Evolutionary conservation across 1,284 basidiomycete genomes (phyloP).

Genomic region (Cystodermella granulosa): DNA sequence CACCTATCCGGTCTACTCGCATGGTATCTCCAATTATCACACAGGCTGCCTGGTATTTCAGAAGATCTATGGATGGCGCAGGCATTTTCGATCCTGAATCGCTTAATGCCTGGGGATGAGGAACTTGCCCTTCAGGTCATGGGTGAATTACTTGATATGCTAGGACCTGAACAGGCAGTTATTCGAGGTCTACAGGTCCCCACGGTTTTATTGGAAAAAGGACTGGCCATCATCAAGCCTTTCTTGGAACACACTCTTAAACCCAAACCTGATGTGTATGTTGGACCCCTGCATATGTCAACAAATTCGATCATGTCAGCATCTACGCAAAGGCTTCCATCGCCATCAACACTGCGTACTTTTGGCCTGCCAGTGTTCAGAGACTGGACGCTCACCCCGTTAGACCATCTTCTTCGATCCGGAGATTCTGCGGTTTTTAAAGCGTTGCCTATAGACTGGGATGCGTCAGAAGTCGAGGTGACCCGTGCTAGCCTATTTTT

Average conservation of each 20-base stretch:
- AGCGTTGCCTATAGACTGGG: slow-evolving; percentile 68
- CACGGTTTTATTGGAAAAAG: slow-evolving; percentile 47
- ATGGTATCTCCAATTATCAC: slow-evolving; percentile 55
- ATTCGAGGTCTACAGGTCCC: slow-evolving; percentile 38
- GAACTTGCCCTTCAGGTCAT: slow-evolving; percentile 42
- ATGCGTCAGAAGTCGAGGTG: slow-evolving; percentile 75
- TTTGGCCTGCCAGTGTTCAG: slow-evolving; percentile 59
- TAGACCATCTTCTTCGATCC: slow-evolving; percentile 80
- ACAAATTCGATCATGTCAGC: slow-evolving; percentile 50
- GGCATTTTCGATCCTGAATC: slow-evolving; percentile 50
- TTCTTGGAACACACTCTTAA: slow-evolving; percentile 52
- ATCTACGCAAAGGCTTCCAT: slow-evolving; percentile 54
- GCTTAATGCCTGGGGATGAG: slow-evolving; percentile 66
- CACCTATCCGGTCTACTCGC: slow-evolving; percentile 51
- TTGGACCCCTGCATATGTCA: slow-evolving; percentile 48
- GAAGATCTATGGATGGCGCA: slow-evolving; percentile 62
- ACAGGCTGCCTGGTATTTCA: slow-evolving; percentile 49
- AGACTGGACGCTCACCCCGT: slow-evolving; percentile 71
- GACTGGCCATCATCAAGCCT: slow-evolving; percentile 50
- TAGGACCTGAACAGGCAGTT: slow-evolving; percentile 43
- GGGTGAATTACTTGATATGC: slow-evolving; percentile 34
- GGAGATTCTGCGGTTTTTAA: slow-evolving; percentile 70
- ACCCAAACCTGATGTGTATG: slow-evolving; percentile 31
- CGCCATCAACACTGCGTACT: slow-evolving; percentile 28
- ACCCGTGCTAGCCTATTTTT: slow-evolving; percentile 64